A percentile compares a stretch with the other conserved stretches of the same genome.
These are phyloP conservation scores for Cyclotella baltica DNA, from an alignment of 108 stramenopile genomes.

Conservation along the genomic window DNA sequence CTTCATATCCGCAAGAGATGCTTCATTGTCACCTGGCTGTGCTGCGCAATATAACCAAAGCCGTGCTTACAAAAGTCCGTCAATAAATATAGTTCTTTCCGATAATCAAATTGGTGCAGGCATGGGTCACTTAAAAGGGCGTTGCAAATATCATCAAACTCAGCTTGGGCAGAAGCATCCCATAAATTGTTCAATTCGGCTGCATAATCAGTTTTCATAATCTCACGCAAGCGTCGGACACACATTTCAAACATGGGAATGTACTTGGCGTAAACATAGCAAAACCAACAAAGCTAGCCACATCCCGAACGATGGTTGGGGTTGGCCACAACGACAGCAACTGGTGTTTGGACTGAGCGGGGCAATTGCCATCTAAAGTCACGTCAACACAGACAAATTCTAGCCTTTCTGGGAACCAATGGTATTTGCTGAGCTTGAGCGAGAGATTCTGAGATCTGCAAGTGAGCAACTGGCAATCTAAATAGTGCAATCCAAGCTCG, in stretches of 20 bases:
- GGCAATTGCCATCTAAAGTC: not conserved
- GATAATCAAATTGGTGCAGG: not conserved
- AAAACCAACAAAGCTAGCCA: constrained; percentile 21
- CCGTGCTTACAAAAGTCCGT: constrained; percentile 2
- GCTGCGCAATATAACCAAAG: not conserved
- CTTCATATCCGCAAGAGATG: constrained; percentile 1
- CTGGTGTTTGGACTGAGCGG: not conserved
- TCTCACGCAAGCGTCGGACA: not conserved
- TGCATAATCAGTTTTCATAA: not conserved
- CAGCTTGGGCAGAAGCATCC: not conserved
- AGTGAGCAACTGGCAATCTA: constrained; percentile 20
- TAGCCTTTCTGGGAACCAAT: not conserved
- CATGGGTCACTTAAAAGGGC: not conserved
- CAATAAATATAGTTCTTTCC: not conserved
- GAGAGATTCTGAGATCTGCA: too few species aligned
- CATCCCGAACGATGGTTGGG: constrained; percentile 19
- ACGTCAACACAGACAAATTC: not conserved
- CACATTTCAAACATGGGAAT: constrained; percentile 19
- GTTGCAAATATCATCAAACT: not conserved
- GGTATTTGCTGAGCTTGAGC: constrained; percentile 4
- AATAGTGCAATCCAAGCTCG: constrained; percentile 14
- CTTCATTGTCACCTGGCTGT: constrained; percentile 8
- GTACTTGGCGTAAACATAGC: not conserved
- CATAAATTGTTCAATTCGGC: not conserved
- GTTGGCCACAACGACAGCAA: not conserved